A percentile compares a stretch with the other conserved stretches of the same genome.
phyloP scores from a whole-genome alignment of 169 alveolate species.

The Besnoitia besnoiti region DNA sequence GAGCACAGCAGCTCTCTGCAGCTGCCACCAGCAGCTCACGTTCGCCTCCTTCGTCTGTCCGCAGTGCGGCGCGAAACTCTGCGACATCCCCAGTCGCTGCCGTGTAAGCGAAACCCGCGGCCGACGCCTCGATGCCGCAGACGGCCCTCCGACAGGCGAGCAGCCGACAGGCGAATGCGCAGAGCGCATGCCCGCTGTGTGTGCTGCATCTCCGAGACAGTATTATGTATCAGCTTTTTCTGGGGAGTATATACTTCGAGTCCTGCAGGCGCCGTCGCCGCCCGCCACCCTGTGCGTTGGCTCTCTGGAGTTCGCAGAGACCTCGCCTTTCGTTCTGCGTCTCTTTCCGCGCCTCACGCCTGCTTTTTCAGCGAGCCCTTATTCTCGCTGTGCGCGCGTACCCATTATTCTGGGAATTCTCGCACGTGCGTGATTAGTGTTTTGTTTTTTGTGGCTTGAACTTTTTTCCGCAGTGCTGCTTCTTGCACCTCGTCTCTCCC shows the following conservation, averaged over 20 bases:
- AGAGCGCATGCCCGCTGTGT: too few relatives aligned
- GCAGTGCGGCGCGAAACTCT: conserved; percentile 61
- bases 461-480: conserved; percentile 57
- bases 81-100: conserved; percentile 52
- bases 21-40: conserved; percentile 39
- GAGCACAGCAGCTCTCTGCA: conserved; percentile 55
- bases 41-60: conserved; percentile 43
- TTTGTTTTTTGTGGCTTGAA: background rate
- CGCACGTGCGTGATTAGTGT: background rate
- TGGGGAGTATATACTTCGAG: background rate
- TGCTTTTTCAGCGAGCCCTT: background rate
- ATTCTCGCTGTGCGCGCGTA: background rate
- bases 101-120: too few relatives aligned
- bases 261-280: too few relatives aligned
- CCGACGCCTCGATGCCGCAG: too few relatives aligned
- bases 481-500: conserved; percentile 58
- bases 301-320: background rate
- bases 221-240: background rate
- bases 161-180: too few relatives aligned
- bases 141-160: too few relatives aligned
- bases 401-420: background rate
- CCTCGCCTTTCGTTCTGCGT: background rate
- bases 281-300: background rate
- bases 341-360: background rate
- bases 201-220: too few relatives aligned